phyloP scores from a whole-genome alignment of 306 rosid species.

The Alnus rubra region DNA sequence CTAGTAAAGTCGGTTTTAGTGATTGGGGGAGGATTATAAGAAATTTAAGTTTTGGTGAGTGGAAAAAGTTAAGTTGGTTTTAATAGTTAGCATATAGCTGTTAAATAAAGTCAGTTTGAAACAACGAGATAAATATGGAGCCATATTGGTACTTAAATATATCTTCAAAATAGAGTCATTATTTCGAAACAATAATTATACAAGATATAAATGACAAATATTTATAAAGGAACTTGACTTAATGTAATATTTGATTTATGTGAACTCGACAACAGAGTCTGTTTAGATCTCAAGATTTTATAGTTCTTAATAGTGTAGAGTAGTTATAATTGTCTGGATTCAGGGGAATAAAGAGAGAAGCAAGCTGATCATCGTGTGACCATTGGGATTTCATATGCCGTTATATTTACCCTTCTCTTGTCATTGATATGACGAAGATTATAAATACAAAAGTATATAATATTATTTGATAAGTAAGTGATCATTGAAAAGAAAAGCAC shows the following conservation, averaged over 20 bases:
- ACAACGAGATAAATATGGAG: neutral
- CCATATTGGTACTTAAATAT: too few relatives aligned
- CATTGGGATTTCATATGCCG: neutral
- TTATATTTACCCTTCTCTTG: neutral
- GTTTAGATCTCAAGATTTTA: neutral
- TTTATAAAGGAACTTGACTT: neutral
- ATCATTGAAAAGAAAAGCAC: neutral
- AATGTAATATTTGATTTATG: neutral
- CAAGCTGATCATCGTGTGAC: neutral
- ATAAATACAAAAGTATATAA: too few relatives aligned
- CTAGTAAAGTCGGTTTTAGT: neutral
- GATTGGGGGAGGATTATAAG: neutral
- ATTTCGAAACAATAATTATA: too few relatives aligned
- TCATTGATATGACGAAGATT: neutral
- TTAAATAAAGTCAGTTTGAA: neutral
- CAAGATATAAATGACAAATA: too few relatives aligned
- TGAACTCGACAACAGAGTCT: neutral
- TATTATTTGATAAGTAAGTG: too few relatives aligned
- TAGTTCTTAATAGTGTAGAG: neutral
- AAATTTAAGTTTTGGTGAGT: neutral
- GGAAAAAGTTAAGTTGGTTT: neutral
- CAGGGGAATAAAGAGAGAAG: neutral
- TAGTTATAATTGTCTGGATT: too few relatives aligned
- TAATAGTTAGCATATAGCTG: neutral
- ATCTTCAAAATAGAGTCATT: too few relatives aligned